phyloP scores from a whole-genome alignment of 108 stramenopile genomes.

The Pseudonitzschia multiseries region DNA sequence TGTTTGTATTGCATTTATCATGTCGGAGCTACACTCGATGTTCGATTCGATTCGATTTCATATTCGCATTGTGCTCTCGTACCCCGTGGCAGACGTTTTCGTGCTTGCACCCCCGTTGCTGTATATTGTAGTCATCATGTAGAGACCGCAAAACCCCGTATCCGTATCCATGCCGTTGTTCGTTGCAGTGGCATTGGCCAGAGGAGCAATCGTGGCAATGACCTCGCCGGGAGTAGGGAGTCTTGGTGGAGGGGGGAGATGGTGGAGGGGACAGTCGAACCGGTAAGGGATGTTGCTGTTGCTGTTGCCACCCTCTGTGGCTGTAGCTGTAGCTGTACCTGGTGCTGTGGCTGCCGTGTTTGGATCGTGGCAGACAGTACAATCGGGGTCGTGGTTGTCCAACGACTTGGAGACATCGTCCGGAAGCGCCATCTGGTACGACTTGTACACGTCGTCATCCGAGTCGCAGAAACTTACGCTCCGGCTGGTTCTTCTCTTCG shows the following conservation, averaged over 20 bases:
- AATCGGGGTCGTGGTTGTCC: too few species aligned
- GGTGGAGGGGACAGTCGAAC: not conserved
- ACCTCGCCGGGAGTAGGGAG: not conserved
- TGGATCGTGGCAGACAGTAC: not conserved
- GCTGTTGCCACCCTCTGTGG: too few species aligned
- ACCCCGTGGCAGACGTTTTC: not conserved
- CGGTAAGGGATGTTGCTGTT: too few species aligned
- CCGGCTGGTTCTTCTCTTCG: not conserved
- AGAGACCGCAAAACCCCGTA: not conserved
- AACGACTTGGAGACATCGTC: not conserved
- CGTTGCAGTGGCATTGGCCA: not conserved
- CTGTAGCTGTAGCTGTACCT: too few species aligned
- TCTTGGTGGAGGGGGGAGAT: not conserved
- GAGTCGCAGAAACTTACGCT: not conserved
- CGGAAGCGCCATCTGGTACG: not conserved
- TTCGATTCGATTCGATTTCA: too few species aligned
- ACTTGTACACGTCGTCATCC: not conserved
- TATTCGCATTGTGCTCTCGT: too few species aligned
- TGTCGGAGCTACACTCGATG: too few species aligned
- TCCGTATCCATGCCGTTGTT: too few species aligned
- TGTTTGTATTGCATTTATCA: too few species aligned
- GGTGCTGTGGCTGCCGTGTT: too few species aligned
- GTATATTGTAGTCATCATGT: not conserved
- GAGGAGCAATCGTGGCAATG: not conserved
- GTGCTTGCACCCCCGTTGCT: not conserved